Percentiles rank a stretch among this genome's conserved stretches.
Conservation (phyloP, 139 green algal genomes). For the Eudorina sp. region DNA sequence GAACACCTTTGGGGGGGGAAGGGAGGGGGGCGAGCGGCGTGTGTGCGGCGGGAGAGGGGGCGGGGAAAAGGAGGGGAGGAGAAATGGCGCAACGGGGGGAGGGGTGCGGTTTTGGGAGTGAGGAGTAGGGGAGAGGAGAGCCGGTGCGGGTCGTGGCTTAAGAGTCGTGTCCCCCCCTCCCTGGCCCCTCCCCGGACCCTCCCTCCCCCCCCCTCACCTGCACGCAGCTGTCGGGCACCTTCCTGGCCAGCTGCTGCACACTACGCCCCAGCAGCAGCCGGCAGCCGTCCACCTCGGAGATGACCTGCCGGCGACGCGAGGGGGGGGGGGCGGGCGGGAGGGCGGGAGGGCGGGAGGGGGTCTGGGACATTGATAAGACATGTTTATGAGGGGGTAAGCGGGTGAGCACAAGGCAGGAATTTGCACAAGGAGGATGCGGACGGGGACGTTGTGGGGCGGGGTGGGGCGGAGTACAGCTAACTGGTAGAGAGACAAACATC, state of each 20-base stretch:
- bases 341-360: not conserved
- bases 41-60: not conserved
- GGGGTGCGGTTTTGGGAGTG: not conserved
- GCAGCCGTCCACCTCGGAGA: conserved; percentile 82
- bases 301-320: conserved; percentile 48
- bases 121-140: not conserved
- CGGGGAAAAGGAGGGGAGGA: not conserved
- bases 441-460: no score
- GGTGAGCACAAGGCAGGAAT: no score
- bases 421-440: no score
- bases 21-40: not conserved
- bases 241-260: conserved; percentile 74
- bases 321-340: not conserved
- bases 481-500: no score
- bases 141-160: not conserved
- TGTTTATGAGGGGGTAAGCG: no score
- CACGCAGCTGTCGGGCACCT: conserved; percentile 68
- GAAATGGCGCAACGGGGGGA: not conserved
- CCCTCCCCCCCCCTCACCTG: conserved; percentile 49
- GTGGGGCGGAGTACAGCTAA: no score
- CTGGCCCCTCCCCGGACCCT: not conserved
- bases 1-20: conserved; percentile 61
- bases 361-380: no score
- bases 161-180: not conserved
- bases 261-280: conserved; percentile 74